phyloP scores from a whole-genome alignment of 192 early-diverging fungal genomes.

The Diversispora eburnea region DNA sequence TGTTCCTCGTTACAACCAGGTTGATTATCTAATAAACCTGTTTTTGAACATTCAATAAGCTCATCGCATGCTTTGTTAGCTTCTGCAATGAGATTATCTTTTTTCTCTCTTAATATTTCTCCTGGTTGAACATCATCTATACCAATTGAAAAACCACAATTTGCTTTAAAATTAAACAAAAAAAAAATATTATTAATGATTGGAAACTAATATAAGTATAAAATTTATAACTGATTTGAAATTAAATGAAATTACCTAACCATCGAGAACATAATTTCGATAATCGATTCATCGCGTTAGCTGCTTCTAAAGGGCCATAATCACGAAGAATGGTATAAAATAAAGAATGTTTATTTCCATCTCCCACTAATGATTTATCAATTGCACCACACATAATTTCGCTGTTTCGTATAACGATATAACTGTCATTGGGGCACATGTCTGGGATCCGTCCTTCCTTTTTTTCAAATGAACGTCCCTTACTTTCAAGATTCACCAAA shows the following conservation, averaged over 20 bases:
- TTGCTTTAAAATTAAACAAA: constrained; percentile 42
- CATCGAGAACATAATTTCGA: constrained; percentile 92
- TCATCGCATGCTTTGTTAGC: constrained; percentile 87
- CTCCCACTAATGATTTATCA: constrained; percentile 95
- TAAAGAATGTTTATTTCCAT: constrained; percentile 91
- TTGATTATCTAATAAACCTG: constrained; percentile 73
- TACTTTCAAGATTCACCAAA: constrained; percentile 86
- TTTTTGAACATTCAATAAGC: constrained; percentile 63
- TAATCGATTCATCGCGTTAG: constrained; percentile 90
- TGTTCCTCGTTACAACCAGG: constrained; percentile 85
- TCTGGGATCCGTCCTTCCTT: constrained; percentile 57
- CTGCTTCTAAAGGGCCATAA: constrained; percentile 81
- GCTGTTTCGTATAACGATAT: constrained; percentile 86
- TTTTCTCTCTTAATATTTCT: constrained; percentile 66
- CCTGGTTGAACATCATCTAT: constrained; percentile 96
- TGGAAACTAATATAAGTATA: background rate
- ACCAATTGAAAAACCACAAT: constrained; percentile 97
- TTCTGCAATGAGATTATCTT: constrained; percentile 70
- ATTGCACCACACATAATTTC: constrained; percentile 91
- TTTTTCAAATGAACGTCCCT: constrained; percentile 71
- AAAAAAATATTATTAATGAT: background rate
- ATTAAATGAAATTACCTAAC: constrained; percentile 54
- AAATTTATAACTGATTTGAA: background rate
- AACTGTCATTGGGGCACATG: constrained; percentile 88
- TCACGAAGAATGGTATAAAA: constrained; percentile 94